phyloP scores from a whole-genome alignment of 1,284 basidiomycete species.

The Limonomyces culmigenus region DNA sequence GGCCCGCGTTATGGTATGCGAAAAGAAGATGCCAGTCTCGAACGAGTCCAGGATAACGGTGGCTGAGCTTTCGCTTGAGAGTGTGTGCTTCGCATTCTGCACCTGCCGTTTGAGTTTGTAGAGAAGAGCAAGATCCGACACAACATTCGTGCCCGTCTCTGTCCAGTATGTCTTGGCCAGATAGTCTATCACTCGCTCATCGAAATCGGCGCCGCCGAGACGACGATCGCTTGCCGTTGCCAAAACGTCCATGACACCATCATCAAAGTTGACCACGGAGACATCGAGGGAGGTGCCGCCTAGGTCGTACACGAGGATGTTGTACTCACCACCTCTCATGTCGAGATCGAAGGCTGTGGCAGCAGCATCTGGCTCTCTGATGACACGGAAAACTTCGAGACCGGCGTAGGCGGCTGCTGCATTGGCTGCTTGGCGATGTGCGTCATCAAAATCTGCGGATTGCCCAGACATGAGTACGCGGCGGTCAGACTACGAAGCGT shows the following conservation, averaged over 20 bases:
- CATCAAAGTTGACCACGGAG: constrained; percentile 89
- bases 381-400: constrained; percentile 92
- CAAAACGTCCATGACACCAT: constrained; percentile 95
- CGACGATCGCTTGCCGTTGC: constrained; percentile 98
- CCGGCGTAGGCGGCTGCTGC: constrained; percentile 88
- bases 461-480: constrained; percentile 29
- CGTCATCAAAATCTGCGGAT: constrained; percentile 96
- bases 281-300: constrained; percentile 99
- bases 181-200: constrained; percentile 94
- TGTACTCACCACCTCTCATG: constrained; percentile 85
- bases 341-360: constrained; percentile 91
- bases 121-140: constrained; percentile 88
- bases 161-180: constrained; percentile 99
- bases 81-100: constrained; percentile 98
- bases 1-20: constrained; percentile 92
- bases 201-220: constrained; percentile 95
- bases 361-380: constrained; percentile 93
- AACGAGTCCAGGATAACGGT: constrained; percentile 98
- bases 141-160: constrained; percentile 95
- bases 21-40: constrained; percentile 77
- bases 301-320: constrained; percentile 98
- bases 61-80: constrained; percentile 96
- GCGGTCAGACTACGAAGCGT: background rate
- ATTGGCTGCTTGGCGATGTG: constrained; percentile 89
- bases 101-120: constrained; percentile 92